Percentiles rank a stretch among this genome's conserved stretches.
phyloP scores from a whole-genome alignment of 768 basidiomycete species.

The Leccinellum luteum region DNA sequence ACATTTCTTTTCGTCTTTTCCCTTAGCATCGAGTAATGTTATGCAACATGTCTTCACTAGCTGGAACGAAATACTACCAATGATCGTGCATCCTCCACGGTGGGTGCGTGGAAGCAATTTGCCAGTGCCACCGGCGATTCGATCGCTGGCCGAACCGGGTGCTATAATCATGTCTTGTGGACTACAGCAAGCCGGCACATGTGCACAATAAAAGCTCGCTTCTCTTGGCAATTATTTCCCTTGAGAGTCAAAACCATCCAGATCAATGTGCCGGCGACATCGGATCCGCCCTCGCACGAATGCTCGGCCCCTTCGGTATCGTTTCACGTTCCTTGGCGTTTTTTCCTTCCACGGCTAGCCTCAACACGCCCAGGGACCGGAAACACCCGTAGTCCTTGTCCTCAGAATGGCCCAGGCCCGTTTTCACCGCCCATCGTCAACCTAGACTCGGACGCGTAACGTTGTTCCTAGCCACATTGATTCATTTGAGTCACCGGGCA shows the following conservation, averaged over 20 bases:
- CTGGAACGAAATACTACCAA: not conserved
- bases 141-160: not conserved
- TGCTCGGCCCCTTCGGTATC: not conserved
- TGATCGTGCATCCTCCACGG: not conserved
- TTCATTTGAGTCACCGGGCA: not conserved
- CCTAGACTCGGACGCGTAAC: not conserved
- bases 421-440: not conserved
- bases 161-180: not conserved
- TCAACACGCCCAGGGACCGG: not conserved
- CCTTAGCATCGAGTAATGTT: not conserved
- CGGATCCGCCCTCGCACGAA: not conserved
- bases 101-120: not conserved
- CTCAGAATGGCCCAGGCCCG: not conserved
- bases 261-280: not conserved
- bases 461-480: not conserved
- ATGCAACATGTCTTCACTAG: not conserved
- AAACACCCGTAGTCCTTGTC: not conserved
- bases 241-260: not conserved
- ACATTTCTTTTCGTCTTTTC: conserved; percentile 8
- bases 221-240: not conserved
- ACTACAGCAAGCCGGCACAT: not conserved
- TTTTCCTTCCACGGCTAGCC: not conserved
- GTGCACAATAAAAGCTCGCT: not conserved
- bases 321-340: not conserved
- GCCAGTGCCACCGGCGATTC: not conserved